Evolutionary conservation across 73 alveolate species (phyloP).

Genomic region (Blepharisma stoltei): DNA sequence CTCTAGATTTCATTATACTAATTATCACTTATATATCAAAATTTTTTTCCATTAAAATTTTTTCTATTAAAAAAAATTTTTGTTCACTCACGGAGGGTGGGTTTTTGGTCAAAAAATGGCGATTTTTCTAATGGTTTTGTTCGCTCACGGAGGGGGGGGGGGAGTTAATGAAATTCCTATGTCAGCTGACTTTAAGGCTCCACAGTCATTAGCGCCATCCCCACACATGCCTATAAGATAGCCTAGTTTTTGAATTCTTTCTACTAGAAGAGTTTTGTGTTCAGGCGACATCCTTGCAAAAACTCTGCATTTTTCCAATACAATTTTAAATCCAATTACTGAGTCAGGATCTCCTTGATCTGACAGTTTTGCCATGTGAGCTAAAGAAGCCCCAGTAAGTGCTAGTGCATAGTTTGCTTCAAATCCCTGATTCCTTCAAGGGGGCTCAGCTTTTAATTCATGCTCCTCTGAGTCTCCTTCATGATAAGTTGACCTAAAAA

Average conservation of each 20-base stretch:
- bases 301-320: conserved; percentile 77
- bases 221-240: conserved; percentile 94
- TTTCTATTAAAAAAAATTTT: too few species aligned
- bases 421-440: background rate
- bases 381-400: background rate
- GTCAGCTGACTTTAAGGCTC: conserved; percentile 93
- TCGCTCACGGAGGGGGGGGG: too few species aligned
- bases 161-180: conserved; percentile 83
- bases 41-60: too few species aligned
- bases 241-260: conserved; percentile 47
- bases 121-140: too few species aligned
- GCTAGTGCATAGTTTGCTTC: background rate
- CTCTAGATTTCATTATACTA: too few species aligned
- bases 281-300: conserved; percentile 99
- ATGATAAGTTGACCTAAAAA: background rate
- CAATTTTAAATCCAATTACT: conserved; percentile 53
- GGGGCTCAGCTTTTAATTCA: background rate
- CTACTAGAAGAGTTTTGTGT: conserved; percentile 89
- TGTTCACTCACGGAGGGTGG: too few species aligned
- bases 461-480: background rate
- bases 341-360: conserved; percentile 12
- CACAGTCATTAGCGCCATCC: conserved; percentile 99
- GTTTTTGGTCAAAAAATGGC: too few species aligned
- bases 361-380: background rate
- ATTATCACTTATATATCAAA: too few species aligned